A percentile compares a stretch with the other conserved stretches of the same genome.
phyloP scores from a whole-genome alignment of 1,284 basidiomycete species.

The Naganishia sp. region DNA sequence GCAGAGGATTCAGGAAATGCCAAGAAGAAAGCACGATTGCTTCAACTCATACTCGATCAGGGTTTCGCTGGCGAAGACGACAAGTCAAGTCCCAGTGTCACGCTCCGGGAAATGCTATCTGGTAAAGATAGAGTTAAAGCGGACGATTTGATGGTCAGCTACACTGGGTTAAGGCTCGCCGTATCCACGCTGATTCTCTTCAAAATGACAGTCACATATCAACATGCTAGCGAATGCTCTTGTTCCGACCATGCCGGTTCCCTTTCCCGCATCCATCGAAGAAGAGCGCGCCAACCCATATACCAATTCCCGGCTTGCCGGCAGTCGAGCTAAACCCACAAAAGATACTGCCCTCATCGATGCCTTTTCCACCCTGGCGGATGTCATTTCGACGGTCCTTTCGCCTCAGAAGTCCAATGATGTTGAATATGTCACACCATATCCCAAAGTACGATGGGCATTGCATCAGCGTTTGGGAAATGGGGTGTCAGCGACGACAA shows the following conservation, averaged over 20 bases:
- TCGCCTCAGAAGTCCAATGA: not conserved
- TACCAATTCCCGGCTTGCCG: slow-evolving; percentile 6
- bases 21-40: slow-evolving; percentile 9
- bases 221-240: slow-evolving; percentile 12
- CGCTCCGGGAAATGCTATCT: slow-evolving; percentile 10
- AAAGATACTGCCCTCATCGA: slow-evolving; percentile 11
- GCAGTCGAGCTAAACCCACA: slow-evolving; percentile 18
- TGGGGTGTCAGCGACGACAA: not conserved
- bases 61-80: not conserved
- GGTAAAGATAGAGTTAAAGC: not conserved
- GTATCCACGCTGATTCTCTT: not conserved
- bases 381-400: slow-evolving; percentile 5
- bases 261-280: not conserved
- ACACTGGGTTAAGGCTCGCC: not conserved
- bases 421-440: not conserved
- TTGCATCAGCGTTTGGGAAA: slow-evolving; percentile 25
- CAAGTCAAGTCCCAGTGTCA: not conserved
- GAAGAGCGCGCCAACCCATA: not conserved
- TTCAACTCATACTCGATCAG: slow-evolving; percentile 23
- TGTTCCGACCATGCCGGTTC: not conserved
- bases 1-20: not conserved
- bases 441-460: slow-evolving; percentile 17
- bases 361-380: not conserved
- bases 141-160: slow-evolving; percentile 3
- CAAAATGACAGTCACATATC: slow-evolving; percentile 3